Percentiles rank a stretch among this genome's conserved stretches.
These are phyloP conservation scores for Candida sithepensis DNA, from an alignment of 805 yeast species.

Conservation along the genomic window DNA sequence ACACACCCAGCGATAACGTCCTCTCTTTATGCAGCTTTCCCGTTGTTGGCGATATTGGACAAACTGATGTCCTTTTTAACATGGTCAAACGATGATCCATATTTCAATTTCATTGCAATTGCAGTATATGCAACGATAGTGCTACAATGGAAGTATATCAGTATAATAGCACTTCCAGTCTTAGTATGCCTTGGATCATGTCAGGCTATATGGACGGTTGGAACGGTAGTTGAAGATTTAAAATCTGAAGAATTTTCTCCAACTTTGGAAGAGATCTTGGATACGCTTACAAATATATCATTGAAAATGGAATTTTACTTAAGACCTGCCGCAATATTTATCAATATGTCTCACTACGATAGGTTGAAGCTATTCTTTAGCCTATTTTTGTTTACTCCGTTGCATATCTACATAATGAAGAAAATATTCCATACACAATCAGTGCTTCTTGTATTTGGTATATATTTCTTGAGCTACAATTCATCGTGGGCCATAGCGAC, in stretches of 20 bases:
- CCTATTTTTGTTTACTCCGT: conserved; percentile 38
- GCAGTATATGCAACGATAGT: conserved; percentile 37
- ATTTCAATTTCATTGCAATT: conserved; percentile 41
- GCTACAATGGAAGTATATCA: conserved; percentile 40
- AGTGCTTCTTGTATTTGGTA: conserved; percentile 33
- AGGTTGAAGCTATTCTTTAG: conserved; percentile 30
- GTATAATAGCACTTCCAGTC: conserved; percentile 37
- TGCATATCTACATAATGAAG: conserved; percentile 37
- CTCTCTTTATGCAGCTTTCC: conserved; percentile 45
- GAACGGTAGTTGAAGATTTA: conserved; percentile 37
- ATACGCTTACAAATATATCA: conserved; percentile 43
- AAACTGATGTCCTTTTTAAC: conserved; percentile 42
- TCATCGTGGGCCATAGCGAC: conserved; percentile 45
- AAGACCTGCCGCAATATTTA: conserved; percentile 32
- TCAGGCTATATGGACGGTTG: conserved; percentile 42
- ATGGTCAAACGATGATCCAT: conserved; percentile 53
- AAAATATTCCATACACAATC: conserved; percentile 31
- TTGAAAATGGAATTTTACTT: conserved; percentile 39
- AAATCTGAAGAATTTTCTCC: conserved; percentile 35
- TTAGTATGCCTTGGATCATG: conserved; percentile 35
- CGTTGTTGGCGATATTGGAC: conserved; percentile 44
- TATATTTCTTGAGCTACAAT: conserved; percentile 40
- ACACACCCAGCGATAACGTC: conserved; percentile 43
- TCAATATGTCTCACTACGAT: conserved; percentile 19
- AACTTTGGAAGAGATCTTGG: conserved; percentile 50